These are phyloP conservation scores for Prinsepia uniflora DNA, from an alignment of 306 rosid genomes.

Conservation along the genomic window DNA sequence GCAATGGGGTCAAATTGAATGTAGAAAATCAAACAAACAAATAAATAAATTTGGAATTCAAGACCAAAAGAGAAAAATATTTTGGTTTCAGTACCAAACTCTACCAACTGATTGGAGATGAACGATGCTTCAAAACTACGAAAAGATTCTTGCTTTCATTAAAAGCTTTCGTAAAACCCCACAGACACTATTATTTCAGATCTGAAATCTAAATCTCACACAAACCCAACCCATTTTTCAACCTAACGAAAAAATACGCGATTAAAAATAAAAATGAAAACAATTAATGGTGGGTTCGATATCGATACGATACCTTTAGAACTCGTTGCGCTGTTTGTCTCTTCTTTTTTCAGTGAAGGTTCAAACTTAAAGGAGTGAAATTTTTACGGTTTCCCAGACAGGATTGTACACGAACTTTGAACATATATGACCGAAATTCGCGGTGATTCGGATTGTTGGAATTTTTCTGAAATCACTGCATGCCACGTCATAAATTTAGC, in stretches of 20 bases:
- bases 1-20: not conserved
- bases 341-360: not conserved
- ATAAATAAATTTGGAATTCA: too few relatives aligned
- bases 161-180: constrained; percentile 21
- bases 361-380: not conserved
- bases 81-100: constrained; percentile 21
- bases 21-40: not conserved
- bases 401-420: not conserved
- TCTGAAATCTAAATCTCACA: constrained; percentile 37
- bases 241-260: not conserved
- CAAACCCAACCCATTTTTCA: not conserved
- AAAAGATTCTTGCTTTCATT: constrained; percentile 15
- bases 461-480: not conserved
- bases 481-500: constrained; percentile 10
- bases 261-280: not conserved
- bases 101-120: constrained; percentile 19
- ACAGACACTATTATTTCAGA: constrained; percentile 19
- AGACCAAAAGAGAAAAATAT: not conserved
- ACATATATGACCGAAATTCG: constrained; percentile 2
- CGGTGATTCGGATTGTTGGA: constrained; percentile 1
- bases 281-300: too few relatives aligned
- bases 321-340: not conserved
- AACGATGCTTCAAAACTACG: constrained; percentile 29
- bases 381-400: not conserved
- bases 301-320: constrained; percentile 16